Percentiles rank a stretch among this genome's conserved stretches.
These are phyloP conservation scores for Boletus rubescentipes DNA, from an alignment of 768 basidiomycete species.

Conservation along the genomic window DNA sequence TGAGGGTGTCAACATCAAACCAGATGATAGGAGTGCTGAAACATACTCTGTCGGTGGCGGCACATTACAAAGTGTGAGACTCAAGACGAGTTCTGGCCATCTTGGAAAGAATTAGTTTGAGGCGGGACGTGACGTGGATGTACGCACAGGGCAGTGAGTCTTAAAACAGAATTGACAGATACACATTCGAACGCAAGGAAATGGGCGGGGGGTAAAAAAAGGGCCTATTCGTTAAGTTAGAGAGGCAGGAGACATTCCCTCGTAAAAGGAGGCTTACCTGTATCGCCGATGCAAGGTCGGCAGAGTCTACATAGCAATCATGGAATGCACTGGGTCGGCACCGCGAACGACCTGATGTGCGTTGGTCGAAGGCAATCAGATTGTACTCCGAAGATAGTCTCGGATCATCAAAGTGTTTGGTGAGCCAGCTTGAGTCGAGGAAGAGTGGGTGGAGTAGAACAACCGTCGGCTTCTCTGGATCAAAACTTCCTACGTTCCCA, in stretches of 20 bases:
- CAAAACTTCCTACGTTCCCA: slow-evolving; percentile 64
- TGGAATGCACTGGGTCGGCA: slow-evolving; percentile 54
- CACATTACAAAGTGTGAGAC: slow-evolving; percentile 66
- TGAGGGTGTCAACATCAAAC: slow-evolving; percentile 25
- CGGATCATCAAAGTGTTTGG: slow-evolving; percentile 64
- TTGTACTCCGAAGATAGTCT: slow-evolving; percentile 60
- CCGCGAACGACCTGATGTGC: slow-evolving; percentile 57
- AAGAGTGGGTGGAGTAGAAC: slow-evolving; percentile 67
- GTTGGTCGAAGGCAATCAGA: slow-evolving; percentile 73
- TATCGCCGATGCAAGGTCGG: slow-evolving; percentile 67
- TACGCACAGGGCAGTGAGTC: slow-evolving; percentile 65
- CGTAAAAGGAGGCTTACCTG: slow-evolving; percentile 43
- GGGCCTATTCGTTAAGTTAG: slow-evolving; percentile 38
- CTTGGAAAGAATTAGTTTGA: slow-evolving; percentile 35
- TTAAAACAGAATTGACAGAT: slow-evolving; percentile 55
- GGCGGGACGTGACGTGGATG: neutral
- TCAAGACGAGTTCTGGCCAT: slow-evolving; percentile 70
- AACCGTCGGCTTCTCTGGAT: slow-evolving; percentile 62
- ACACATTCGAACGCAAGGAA: slow-evolving; percentile 67
- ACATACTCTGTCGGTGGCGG: slow-evolving; percentile 67
- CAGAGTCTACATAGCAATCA: slow-evolving; percentile 78
- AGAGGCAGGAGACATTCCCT: neutral
- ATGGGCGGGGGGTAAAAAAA: slow-evolving; percentile 67
- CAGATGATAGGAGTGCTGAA: neutral
- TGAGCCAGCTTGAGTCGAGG: slow-evolving; percentile 69